Evolutionary conservation across 1,284 basidiomycete species (phyloP).

Genomic region (Mycena citricolor): DNA sequence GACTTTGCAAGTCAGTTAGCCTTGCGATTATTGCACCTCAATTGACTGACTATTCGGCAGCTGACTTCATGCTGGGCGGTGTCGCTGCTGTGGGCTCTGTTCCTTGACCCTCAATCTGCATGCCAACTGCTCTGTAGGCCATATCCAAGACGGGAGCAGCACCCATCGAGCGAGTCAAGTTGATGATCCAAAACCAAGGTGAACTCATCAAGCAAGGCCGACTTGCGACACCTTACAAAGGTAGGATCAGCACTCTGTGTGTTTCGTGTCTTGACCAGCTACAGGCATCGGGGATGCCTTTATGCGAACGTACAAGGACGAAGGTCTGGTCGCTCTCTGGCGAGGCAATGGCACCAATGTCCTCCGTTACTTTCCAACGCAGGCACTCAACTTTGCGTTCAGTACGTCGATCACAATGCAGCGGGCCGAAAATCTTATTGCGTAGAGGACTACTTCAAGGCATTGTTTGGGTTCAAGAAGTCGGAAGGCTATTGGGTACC

Average conservation of each 20-base stretch:
- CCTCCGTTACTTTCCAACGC: slow-evolving; percentile 35
- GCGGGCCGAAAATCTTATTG: not conserved
- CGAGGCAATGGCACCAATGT: slow-evolving; percentile 44
- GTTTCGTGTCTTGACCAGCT: not conserved
- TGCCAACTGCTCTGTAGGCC: slow-evolving; percentile 51
- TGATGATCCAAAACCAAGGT: slow-evolving; percentile 97
- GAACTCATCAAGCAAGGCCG: slow-evolving; percentile 98
- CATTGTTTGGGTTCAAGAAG: slow-evolving; percentile 53
- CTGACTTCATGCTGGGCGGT: slow-evolving; percentile 41
- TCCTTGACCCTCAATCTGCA: slow-evolving; percentile 1
- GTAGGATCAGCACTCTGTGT: not conserved
- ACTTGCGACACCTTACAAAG: slow-evolving; percentile 90
- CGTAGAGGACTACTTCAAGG: slow-evolving; percentile 45
- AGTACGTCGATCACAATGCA: slow-evolving; percentile 30
- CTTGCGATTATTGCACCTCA: too few relatives aligned
- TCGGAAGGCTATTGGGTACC: slow-evolving; percentile 52
- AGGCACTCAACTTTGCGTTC: slow-evolving; percentile 28
- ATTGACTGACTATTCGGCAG: too few relatives aligned
- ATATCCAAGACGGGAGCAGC: slow-evolving; percentile 97
- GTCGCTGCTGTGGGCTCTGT: slow-evolving; percentile 78
- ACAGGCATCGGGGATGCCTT: slow-evolving; percentile 34
- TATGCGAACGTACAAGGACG: slow-evolving; percentile 23
- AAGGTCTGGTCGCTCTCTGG: slow-evolving; percentile 23
- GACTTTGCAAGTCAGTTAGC: slow-evolving; percentile 57
- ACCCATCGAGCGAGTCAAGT: slow-evolving; percentile 98